A percentile compares a stretch with the other conserved stretches of the same genome.
These are phyloP conservation scores for Xerocomellus intermedius DNA, from an alignment of 768 basidiomycete genomes.

Conservation along the genomic window DNA sequence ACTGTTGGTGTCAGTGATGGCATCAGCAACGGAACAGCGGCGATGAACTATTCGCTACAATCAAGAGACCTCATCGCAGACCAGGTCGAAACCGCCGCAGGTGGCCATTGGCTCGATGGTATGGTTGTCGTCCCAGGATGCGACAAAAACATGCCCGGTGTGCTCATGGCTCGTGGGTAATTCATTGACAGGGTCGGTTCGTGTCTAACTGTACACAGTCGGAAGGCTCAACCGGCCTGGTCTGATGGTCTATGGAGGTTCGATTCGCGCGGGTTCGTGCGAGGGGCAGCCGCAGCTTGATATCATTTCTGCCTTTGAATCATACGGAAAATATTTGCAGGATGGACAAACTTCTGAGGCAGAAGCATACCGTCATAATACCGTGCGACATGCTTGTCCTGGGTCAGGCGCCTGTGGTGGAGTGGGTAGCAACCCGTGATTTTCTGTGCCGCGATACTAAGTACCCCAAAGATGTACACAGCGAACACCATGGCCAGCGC, in stretches of 20 bases:
- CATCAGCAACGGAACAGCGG: constrained; percentile 95
- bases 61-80: constrained; percentile 98
- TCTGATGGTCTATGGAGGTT: constrained; percentile 97
- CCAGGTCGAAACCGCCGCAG: constrained; percentile 92
- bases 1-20: constrained; percentile 98
- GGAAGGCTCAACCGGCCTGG: constrained; percentile 95
- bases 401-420: constrained; percentile 98
- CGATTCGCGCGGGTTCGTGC: constrained; percentile 91
- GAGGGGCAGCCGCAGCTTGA: constrained; percentile 86
- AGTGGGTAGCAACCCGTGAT: constrained; percentile 48
- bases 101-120: constrained; percentile 96
- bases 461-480: constrained; percentile 79
- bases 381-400: constrained; percentile 92
- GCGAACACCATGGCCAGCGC: constrained; percentile 99
- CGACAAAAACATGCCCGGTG: constrained; percentile 99
- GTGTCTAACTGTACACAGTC: constrained; percentile 45
- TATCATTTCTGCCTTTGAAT: constrained; percentile 96
- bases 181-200: neutral
- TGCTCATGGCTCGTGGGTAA: constrained; percentile 88
- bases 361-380: constrained; percentile 80
- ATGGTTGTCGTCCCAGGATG: constrained; percentile 97
- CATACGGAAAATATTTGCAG: constrained; percentile 93
- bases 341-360: constrained; percentile 83
- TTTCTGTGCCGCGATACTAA: constrained; percentile 2
- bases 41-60: constrained; percentile 95